Base-by-base conservation (phyloP, 2,329 filamentous ascomycete genomes). In the Nothopassalora personata region DNA sequence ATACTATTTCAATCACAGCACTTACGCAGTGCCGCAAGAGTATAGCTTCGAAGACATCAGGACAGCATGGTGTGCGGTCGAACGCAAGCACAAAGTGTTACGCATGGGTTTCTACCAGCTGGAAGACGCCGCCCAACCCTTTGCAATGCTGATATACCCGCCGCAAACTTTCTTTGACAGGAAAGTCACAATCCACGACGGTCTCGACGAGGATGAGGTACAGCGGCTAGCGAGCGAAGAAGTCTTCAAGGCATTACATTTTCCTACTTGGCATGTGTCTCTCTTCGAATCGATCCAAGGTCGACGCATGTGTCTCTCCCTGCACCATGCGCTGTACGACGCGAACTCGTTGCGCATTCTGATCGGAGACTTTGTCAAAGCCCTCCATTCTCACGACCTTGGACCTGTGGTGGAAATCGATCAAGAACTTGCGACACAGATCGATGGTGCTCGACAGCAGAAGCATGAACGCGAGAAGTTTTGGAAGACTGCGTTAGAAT, bases 241-340 rank as follows among this genome's bases (percentile, higher is more conserved):
- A 43, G 75, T 82, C 1, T 59, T 83, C 1, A 47, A 71, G 1
- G 69, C 76, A 9, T 69, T 88, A 3, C 76, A 84, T 46, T 62
- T 71, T 0, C 85, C 85, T 0, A 83, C 84, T 0, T 95, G 90
- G 90, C 75, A 76, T 11, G 72, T 90, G 19, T 74, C 76, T 0
- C 51, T 91, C 1, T 69, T 80, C 0, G 64, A 77, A 2, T 48
- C 61, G 0, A 56, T 67, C 0, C 53, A 61, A 0, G 46, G 57
- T 0, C 47, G 50, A 4, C 65, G 68, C 5, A 70, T 84, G 45
- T 74, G 80, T 48, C 68, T 86, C 19, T 82, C 79, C 9, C 79
- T 91, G 2, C 88, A 95, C 63, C 92, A 97, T 74, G 89, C 89
- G 0, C 77, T 97, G 0, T 97, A 95, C 65, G 92, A 97, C 75